A percentile compares a stretch with the other conserved stretches of the same genome.
These are phyloP conservation scores for Rhizoctonia solani DNA, from an alignment of 1,284 basidiomycete species.

Conservation along the genomic window DNA sequence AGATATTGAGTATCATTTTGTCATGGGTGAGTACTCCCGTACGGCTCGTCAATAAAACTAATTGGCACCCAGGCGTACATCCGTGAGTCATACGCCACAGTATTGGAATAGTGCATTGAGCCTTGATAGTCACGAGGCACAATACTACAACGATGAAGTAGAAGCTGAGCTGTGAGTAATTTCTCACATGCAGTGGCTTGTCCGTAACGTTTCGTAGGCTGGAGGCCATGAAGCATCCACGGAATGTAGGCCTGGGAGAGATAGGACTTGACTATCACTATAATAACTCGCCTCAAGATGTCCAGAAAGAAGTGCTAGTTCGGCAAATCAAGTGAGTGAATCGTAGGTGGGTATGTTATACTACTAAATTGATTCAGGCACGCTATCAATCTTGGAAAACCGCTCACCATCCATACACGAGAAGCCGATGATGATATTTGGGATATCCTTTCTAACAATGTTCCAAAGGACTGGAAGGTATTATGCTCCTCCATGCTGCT, in stretches of 20 bases:
- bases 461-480: slow-evolving; percentile 70
- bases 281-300: slow-evolving; percentile 67
- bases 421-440: slow-evolving; percentile 82
- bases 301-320: slow-evolving; percentile 66
- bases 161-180: slow-evolving; percentile 65
- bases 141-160: slow-evolving; percentile 64
- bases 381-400: slow-evolving; percentile 68
- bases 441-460: slow-evolving; percentile 68
- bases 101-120: not conserved
- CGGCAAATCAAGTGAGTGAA: slow-evolving; percentile 56
- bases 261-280: slow-evolving; percentile 86
- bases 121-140: slow-evolving; percentile 69
- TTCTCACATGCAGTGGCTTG: not conserved
- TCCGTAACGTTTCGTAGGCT: slow-evolving; percentile 51
- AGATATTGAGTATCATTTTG: slow-evolving; percentile 72
- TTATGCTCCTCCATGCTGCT: slow-evolving; percentile 16
- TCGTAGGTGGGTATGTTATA: no score
- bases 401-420: slow-evolving; percentile 77
- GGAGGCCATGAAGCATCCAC: slow-evolving; percentile 74
- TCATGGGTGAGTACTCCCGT: slow-evolving; percentile 62
- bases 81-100: slow-evolving; percentile 34
- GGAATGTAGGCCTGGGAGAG: slow-evolving; percentile 83
- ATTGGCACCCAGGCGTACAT: slow-evolving; percentile 39
- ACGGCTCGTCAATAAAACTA: not conserved
- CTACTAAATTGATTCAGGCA: slow-evolving; percentile 45